phyloP scores from a whole-genome alignment of 2,329 filamentous ascomycete species.

The Arthroderma sp. region DNA sequence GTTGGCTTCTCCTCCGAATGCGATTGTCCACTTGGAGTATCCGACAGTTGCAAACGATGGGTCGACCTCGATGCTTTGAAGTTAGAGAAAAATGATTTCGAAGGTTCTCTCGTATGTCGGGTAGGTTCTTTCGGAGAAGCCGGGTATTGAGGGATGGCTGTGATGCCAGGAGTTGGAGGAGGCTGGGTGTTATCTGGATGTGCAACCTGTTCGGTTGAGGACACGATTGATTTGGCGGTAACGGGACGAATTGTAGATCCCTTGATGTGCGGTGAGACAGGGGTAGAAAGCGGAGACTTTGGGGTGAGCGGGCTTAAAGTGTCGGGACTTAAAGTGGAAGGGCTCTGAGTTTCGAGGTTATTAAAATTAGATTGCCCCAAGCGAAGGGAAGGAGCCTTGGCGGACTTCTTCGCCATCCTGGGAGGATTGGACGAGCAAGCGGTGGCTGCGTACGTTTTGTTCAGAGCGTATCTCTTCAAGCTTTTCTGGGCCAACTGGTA shows the following conservation, averaged over 20 bases:
- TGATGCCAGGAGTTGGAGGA: slow-evolving; percentile 30
- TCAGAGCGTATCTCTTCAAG: not conserved
- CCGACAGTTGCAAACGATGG: slow-evolving; percentile 29
- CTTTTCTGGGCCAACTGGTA: not conserved
- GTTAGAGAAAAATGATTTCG: slow-evolving; percentile 35
- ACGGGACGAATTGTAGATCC: slow-evolving; percentile 28
- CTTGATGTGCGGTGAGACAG: slow-evolving; percentile 8
- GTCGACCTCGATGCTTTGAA: slow-evolving; percentile 35
- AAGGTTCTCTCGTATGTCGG: slow-evolving; percentile 32
- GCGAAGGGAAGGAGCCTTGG: slow-evolving; percentile 7
- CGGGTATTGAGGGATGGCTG: slow-evolving; percentile 33
- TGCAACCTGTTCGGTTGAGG: not conserved
- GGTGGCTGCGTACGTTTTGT: not conserved
- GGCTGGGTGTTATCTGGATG: slow-evolving; percentile 7
- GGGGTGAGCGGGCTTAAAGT: slow-evolving; percentile 5
- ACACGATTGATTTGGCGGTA: slow-evolving; percentile 11
- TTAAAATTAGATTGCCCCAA: slow-evolving; percentile 9
- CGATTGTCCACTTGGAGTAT: slow-evolving; percentile 23
- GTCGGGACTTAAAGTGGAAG: slow-evolving; percentile 6
- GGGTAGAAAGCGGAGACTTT: slow-evolving; percentile 9
- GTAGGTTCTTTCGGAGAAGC: slow-evolving; percentile 28
- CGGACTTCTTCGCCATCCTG: slow-evolving; percentile 11
- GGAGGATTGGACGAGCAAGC: not conserved
- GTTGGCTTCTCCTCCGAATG: slow-evolving; percentile 24
- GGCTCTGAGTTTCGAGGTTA: slow-evolving; percentile 1